Conservation (phyloP, 2,329 filamentous ascomycete species). For the Colletotrichum simmondsii region DNA sequence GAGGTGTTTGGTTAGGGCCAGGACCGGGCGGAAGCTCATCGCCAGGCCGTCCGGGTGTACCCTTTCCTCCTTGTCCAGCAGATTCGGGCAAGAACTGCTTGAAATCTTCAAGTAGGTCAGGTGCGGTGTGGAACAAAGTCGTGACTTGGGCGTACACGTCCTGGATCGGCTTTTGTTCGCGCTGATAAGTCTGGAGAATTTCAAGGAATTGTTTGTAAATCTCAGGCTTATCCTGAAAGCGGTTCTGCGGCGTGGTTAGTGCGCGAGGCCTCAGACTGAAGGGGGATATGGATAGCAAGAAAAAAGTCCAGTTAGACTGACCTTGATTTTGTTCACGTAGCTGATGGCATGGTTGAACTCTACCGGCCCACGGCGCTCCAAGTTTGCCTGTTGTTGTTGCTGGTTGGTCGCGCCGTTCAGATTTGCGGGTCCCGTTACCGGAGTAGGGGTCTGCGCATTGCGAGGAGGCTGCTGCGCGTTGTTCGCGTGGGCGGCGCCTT, state of each 20-base stretch:
- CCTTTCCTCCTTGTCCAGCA: constrained; percentile 63
- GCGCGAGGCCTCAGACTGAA: constrained; percentile 12
- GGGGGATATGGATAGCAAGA: neutral
- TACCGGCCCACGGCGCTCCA: constrained; percentile 92
- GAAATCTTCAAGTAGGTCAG: constrained; percentile 96
- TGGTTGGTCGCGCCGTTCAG: constrained; percentile 70
- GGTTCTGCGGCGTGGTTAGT: constrained; percentile 71
- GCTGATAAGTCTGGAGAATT: constrained; percentile 97
- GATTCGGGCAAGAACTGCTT: constrained; percentile 98
- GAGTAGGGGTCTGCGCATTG: constrained; percentile 70
- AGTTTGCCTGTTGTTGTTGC: constrained; percentile 57
- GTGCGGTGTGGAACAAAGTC: constrained; percentile 89
- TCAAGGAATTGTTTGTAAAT: constrained; percentile 99
- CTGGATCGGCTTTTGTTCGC: constrained; percentile 97
- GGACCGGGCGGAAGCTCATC: constrained; percentile 70
- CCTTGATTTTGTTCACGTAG: constrained; percentile 99
- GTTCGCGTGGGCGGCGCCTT: constrained; percentile 45
- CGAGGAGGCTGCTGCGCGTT: constrained; percentile 60
- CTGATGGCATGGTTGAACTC: constrained; percentile 99
- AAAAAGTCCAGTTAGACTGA: constrained; percentile 52
- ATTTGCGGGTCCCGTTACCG: constrained; percentile 63
- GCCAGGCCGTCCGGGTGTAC: constrained; percentile 65
- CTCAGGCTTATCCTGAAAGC: constrained; percentile 94
- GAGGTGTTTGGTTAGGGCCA: constrained; percentile 64
- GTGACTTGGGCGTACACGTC: constrained; percentile 99